These are phyloP conservation scores for Anethum foeniculum DNA, from an alignment of 140 eudicot genomes.

Conservation along the genomic window DNA sequence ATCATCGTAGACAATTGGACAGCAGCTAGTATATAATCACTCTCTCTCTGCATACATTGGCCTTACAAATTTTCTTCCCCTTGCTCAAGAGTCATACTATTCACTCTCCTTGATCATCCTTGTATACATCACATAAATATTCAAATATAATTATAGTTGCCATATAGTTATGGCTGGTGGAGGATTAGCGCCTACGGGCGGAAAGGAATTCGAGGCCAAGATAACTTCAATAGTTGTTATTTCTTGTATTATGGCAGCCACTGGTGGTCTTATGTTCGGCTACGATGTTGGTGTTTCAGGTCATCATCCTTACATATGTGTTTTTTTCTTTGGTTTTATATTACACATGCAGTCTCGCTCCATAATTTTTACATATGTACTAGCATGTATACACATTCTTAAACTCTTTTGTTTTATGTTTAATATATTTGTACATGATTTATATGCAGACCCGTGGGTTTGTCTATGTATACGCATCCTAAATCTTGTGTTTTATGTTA, in stretches of 20 bases:
- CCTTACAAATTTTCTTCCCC: not conserved
- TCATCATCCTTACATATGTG: not conserved
- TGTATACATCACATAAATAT: too few relatives aligned
- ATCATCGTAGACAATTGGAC: not conserved
- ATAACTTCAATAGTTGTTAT: constrained; percentile 82
- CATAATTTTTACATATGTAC: too few relatives aligned
- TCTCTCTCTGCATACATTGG: not conserved
- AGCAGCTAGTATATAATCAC: not conserved
- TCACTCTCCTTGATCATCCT: not conserved
- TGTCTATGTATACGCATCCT: too few relatives aligned
- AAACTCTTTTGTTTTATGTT: too few relatives aligned
- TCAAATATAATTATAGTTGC: too few relatives aligned
- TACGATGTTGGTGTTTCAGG: constrained; percentile 96
- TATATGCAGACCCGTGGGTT: too few relatives aligned
- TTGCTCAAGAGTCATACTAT: not conserved
- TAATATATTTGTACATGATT: too few relatives aligned
- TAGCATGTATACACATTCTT: too few relatives aligned
- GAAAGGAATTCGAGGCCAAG: constrained; percentile 79
- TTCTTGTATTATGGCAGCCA: constrained; percentile 52
- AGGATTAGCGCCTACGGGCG: constrained; percentile 57
- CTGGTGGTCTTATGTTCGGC: constrained; percentile 94
- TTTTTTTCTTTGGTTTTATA: too few relatives aligned
- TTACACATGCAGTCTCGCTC: too few relatives aligned
- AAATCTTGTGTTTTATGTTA: too few relatives aligned
- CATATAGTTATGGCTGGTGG: constrained; percentile 59